Evolutionary conservation across 306 rosid genomes (phyloP), one percentile per base, ranked within the genome.

Genomic region (Begonia fuchsioides): DNA sequence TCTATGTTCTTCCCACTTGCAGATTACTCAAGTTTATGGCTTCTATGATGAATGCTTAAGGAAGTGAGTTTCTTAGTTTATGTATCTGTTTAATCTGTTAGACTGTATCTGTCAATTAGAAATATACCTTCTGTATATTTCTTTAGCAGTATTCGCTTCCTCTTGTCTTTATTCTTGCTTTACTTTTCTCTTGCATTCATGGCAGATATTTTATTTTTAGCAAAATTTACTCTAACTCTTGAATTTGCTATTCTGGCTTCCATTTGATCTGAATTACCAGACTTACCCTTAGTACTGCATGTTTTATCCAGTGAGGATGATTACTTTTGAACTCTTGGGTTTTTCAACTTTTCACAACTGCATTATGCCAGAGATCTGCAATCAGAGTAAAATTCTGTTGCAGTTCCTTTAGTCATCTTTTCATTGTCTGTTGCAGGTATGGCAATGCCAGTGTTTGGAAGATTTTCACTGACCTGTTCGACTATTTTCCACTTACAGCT

Each of bases 371-470:
- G 5, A 3, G 6, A 26, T 5, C 2, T 26, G 6, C 6, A n/a
- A 7, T 3, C 6, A 26, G n/a, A n/a, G n/a, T n/a, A n/a, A n/a
- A n/a, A n/a, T n/a, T n/a, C n/a, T n/a, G n/a, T n/a, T n/a, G n/a
- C n/a, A n/a, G n/a, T n/a, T n/a, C n/a, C n/a, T n/a, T n/a, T 26
- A 26, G 6, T 26, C 32, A 26, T 26, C 32, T 18, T 53, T 12
- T 10, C 7, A 12, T 41, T 61, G 68, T 54, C 62, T 16, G 64
- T 54, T 67, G 59, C 83, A 90, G 95, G 94, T 90, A 81, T 72
- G 98, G 98, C 44, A 85, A 76, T 65, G 98, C 95, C 58, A 90
- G 73, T 77, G 96, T 87, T 60, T 87, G 94, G 96, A 87, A 87
- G 87, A 77, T 54, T 63, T 87, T 90, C 58, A 90, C 98, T 2